Evolutionary conservation across 768 basidiomycete genomes (phyloP), one percentile per base, ranked within the genome.

Genomic region (Gyrodon lividus): DNA sequence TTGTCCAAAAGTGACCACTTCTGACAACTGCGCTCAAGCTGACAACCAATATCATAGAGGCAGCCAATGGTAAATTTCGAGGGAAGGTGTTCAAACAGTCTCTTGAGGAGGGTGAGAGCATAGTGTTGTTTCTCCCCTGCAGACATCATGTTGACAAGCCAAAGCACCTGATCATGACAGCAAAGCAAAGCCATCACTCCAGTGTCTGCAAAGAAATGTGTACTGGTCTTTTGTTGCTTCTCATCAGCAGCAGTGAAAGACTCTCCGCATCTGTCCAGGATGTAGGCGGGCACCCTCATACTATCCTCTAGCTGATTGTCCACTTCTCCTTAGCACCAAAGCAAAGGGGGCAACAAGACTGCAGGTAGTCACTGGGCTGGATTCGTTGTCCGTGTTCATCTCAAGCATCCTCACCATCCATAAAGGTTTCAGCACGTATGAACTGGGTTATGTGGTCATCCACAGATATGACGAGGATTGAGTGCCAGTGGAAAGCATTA

Each of bases 171-270:
- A n/a, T 35, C 66, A 30, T 77, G 73, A 0, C 65, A 54, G 51
- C 73, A 75, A 2, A 71, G 65, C 2, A 74, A 49, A 0, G 68
- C 68, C 67, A 75, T 74, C 24, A 71, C 43, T 0, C 74, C 72
- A 9, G 53, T 60, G 35, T 69, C 64, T 17, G 51, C n/a, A 51
- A 62, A 63, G 23, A 57, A 58, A 7, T 9, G 14, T 6, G 44
- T 52, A 22, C 57, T 55, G 5, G 68, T 68, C 50, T 57, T 57
- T 17, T 54, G 28, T 9, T 45, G 39, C 30, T 48, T 48, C 48
- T 57, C 55, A 17, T 57, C 55, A 16, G 51, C 56, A 4, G 53
- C 59, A 20, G 34, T 16, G 49, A 73, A 74, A 16, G 64, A 66
- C 0, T 62, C 61, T 23, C 60, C 26, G 35, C 72, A 73, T 2